Evolutionary conservation across 2,329 filamentous ascomycete genomes (phyloP), one percentile per base, ranked within the genome.

Genomic region (Leptographium flavum): DNA sequence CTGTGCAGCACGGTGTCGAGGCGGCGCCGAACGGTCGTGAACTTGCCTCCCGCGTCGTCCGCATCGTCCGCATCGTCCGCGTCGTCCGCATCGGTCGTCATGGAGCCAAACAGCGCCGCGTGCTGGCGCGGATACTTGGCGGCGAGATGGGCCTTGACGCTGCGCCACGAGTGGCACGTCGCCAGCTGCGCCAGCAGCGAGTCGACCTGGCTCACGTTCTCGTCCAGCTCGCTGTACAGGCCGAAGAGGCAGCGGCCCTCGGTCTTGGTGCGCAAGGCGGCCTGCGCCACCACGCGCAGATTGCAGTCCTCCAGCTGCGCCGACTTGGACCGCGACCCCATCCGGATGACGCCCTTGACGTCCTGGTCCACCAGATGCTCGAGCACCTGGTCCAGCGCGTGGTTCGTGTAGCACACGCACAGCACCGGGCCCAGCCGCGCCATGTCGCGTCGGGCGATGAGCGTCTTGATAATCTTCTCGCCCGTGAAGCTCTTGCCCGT

Each of bases 401-500:
- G 69, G 36, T 63, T 68, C 11, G 63, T 75, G 47, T 73, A 74
- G 48, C 70, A 73, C 14, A 71, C 58, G 11, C 54, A 46, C 3
- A 60, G 15, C 4, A 76, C 68, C 0, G 72, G 72, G 0, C 72
- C 71, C 0, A 76, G 51, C 0, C 57, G 45, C 0, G 64, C 61
- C 8, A 52, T 49, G 0, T 35, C 28, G 41, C 64, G 66, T 50
- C 69, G 68, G 13, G 56, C 55, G 3, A 81, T 54, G 6, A 81
- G 55, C 0, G 69, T 64, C 48, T 71, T 70, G 47, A 81, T 69
- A n/a, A 83, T 56, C 37, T 70, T 65, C 2, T 76, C 66, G 3
- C 79, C 79, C 0, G 71, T 66, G 50, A 71, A 83, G 4, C 67
- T 73, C 55, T 85, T 85, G 0, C 81, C 81, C 0, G 81, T 85